Conservation (phyloP, 192 early-diverging fungal genomes). For the Phycomyces blakesleeanus region DNA sequence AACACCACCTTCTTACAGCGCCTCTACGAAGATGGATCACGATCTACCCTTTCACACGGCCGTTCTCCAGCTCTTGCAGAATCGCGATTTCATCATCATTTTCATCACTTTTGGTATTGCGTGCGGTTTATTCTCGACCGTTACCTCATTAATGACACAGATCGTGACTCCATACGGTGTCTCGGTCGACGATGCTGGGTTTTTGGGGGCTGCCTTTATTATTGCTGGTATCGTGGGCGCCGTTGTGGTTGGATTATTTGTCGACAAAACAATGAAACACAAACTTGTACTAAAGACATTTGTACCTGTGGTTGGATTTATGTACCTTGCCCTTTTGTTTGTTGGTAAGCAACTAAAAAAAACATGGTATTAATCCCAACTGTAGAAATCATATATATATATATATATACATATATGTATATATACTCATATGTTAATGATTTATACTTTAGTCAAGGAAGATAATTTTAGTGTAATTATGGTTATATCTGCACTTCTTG, state of each 20-base stretch:
- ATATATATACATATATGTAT: too few relatives aligned
- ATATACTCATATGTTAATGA: too few relatives aligned
- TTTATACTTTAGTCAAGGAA: constrained; percentile 36
- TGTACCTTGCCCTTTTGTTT: constrained; percentile 46
- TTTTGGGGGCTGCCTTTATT: constrained; percentile 53
- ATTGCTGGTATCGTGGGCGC: constrained; percentile 58
- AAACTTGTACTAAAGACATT: constrained; percentile 40
- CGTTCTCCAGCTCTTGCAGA: constrained; percentile 37
- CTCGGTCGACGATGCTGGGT: constrained; percentile 43
- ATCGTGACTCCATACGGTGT: constrained; percentile 47
- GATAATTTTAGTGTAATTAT: constrained; percentile 18
- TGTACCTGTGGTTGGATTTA: constrained; percentile 39
- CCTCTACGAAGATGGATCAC: constrained; percentile 28
- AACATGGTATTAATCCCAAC: too few relatives aligned
- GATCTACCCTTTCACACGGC: constrained; percentile 33
- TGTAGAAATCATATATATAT: too few relatives aligned
- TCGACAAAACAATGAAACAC: constrained; percentile 57
- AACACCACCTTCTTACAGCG: constrained; percentile 47
- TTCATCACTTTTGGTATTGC: constrained; percentile 45
- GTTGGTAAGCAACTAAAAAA: constrained; percentile 31
- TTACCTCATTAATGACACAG: constrained; percentile 44
- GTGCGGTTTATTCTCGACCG: constrained; percentile 47
- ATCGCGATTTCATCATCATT: constrained; percentile 45
- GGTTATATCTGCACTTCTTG: constrained; percentile 23
- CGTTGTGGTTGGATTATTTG: constrained; percentile 41